Base-by-base conservation (phyloP, 2,329 filamentous ascomycete genomes). In the Botrytis paeoniae region DNA sequence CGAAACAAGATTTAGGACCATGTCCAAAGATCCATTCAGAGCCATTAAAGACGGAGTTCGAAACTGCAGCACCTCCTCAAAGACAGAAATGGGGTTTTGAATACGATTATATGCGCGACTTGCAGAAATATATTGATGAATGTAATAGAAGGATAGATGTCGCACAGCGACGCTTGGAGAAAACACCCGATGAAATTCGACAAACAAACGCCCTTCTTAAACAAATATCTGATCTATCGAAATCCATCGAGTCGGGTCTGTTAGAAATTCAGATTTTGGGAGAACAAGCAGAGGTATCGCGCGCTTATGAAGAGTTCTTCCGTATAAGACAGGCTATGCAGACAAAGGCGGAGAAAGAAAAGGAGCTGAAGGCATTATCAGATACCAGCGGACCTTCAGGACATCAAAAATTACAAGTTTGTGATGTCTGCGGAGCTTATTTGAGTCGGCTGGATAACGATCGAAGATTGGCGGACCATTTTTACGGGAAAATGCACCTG, bases 401-500 rank as follows among this genome's bases (percentile, higher is more conserved):
- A 29, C 96, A 99, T 83, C 96, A 99, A 85, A 99, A 99, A 82
- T 86, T 99, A 59, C 96, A 99, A 82, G 96, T 99, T 64, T 99
- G 96, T 86, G 96, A 99, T 83, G 96, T 98, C 1, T 99, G 96
- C 82, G 96, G 96, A 75, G 96, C 96, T 9, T 99, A 98, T 82
- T 87, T 99, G 54, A 94, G 91, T 75, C 86, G 96, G 35, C 87
- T 99, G 45, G 96, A 99, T 81, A 99, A 99, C 81, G 96, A 99
- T 82, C 89, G 96, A 51, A 88, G 96, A 43, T 83, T 99, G 80
- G 96, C 96, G 32, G 96, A 99, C 81, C 96, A 99, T 82, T 99
- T 99, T 81, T 98, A 98, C 83, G 96, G 96, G 35, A 99, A 99
- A 86, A 99, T 99, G 96, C 96, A 99, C 81, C 85, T 99, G 73